Evolutionary conservation across 129 eudicot genomes (phyloP), one percentile per base, ranked within the genome.

Genomic region (Mikania micrantha): DNA sequence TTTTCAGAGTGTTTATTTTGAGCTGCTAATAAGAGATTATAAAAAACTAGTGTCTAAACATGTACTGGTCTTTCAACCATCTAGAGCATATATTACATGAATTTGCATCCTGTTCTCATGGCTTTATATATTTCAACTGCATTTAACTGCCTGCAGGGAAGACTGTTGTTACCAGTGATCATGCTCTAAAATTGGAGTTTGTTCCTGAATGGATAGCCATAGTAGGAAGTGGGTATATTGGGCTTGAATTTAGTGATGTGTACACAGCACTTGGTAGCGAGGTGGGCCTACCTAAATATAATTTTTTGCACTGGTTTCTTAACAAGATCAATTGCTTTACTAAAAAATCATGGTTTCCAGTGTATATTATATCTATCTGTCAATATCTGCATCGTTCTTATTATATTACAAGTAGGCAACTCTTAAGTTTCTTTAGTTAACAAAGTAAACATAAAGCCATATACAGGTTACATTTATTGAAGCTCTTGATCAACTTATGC

Each of bases 231-330:
- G 95, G 88, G 9, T 88, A 85, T 36, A 85, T 85, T 67, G 95
- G 91, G 49, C 97, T 91, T 67, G 97, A 91, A 64, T 91, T 88
- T 71, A 91, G 96, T 57, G 97, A 91, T 74, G 97, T 91, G 69
- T 91, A 91, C 83, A 91, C 97, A 20, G 96, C 97, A 48, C 97
- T 91, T 70, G 97, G 97, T 49, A 88, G 97, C 69, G 97, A 91
- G 97, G 97, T 91, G 69, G 31, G 73, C n/a, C 69, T 9, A 44
- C 38, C 20, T 39, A 29, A 29, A 60, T 63, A 47, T 27, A 22
- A 2, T 13, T 16, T 16, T 29, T 22, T 71, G 27, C 22, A 22
- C 25, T 27, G 2, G 34, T 60, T 45, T 44, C 36, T 61, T 36
- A 31, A 32, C 28, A 27, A 22, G 4, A 67, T 36, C 39, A 8